Evolutionary conservation across 1,139 yeast species (phyloP).

Genomic region (Taphrina deformans): DNA sequence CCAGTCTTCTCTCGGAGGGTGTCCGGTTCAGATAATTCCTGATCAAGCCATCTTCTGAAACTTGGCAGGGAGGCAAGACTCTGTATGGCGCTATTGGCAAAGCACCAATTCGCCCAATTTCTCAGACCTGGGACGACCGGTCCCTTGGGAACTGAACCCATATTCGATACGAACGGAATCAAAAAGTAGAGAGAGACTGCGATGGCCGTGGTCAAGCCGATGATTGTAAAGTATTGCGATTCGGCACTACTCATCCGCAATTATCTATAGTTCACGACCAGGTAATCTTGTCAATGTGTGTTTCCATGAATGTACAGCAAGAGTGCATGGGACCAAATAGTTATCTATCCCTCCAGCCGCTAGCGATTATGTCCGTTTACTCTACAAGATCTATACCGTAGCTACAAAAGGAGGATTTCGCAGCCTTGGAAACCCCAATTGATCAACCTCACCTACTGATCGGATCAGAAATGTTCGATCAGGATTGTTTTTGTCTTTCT

Average conservation of each 20-base stretch:
- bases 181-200: conserved; percentile 20
- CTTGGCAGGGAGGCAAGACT: conserved; percentile 19
- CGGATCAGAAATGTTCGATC: background rate
- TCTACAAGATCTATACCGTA: no score
- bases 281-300: no score
- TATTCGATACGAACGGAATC: conserved; percentile 7
- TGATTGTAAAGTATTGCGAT: background rate
- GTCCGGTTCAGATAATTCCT: background rate
- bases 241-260: conserved; percentile 11
- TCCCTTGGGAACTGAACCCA: conserved; percentile 19
- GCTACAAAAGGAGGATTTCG: no score
- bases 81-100: conserved; percentile 20
- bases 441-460: background rate
- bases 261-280: background rate
- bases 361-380: no score
- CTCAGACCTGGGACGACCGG: conserved; percentile 28
- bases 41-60: conserved; percentile 19
- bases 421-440: no score
- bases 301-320: no score
- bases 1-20: background rate
- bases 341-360: no score
- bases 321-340: no score
- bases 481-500: no score
- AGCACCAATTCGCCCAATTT: conserved; percentile 33
- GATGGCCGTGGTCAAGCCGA: conserved; percentile 7